Evolutionary conservation across 345 rosid species (phyloP), one percentile per base, ranked within the genome.

Genomic region (Luvunga scandens): DNA sequence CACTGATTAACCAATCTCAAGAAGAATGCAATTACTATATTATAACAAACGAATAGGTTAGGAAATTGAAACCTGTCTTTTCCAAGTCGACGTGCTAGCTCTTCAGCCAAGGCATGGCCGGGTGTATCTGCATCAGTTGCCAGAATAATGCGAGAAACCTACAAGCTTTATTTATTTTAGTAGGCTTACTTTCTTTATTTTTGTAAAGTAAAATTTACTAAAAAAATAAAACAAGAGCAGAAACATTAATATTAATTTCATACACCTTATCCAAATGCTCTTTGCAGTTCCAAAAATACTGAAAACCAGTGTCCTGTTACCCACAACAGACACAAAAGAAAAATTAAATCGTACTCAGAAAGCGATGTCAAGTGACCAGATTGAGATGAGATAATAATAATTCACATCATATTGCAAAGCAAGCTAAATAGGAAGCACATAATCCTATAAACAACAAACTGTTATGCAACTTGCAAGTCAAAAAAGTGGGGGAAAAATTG

Each of bases 1-100:
- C 33, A 31, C 4, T 53, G 55, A 53, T 76, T 28, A 38, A 42
- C 22, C 28, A 64, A 42, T n/a, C n/a, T 76, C 75, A 73, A 18
- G 76, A 55, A 10, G 21, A 27, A 62, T 12, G 28, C 72, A 61
- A n/a, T 75, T 62, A 22, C 53, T 61, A 16, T 21, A 39, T 22
- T 56, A 28, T 38, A 56, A 70, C 60, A 73, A 50, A 62, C 7
- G 25, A 67, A 78, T 57, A 10, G 71, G 39, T 53, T 57, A 7
- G 68, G 2, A 61, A 33, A 72, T 33, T 24, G 67, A 65, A 42
- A 89, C 92, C 90, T 85, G 79, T 89, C 86, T 84, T 84, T 85
- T 75, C 92, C 90, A 62, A 89, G 82, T 34, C 89, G 89, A 27
- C 87, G 86, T 53, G 91, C 91, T 50, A 88, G 81, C 82, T 86